Percentiles rank a stretch among this genome's conserved stretches.
phyloP scores from a whole-genome alignment of 768 basidiomycete genomes.

The Candolleomyces eurysporus region DNA sequence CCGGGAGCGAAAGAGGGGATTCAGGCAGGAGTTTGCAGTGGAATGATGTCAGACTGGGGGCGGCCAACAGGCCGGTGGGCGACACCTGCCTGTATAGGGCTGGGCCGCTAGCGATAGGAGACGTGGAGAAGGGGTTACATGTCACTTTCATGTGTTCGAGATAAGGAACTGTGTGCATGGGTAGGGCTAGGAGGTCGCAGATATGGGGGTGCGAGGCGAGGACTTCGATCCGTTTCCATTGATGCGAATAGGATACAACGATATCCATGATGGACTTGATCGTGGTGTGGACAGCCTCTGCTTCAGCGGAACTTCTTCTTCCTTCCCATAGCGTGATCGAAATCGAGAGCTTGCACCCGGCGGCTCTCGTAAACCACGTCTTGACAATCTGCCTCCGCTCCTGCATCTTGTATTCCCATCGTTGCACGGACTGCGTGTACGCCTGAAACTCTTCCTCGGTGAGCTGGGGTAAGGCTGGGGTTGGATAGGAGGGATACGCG shows the following conservation, averaged over 20 bases:
- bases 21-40: constrained; percentile 5
- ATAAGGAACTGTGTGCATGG: neutral
- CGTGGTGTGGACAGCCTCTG: neutral
- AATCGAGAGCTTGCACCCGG: constrained; percentile 1
- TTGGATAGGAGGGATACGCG: neutral
- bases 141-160: constrained; percentile 3
- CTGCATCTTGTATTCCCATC: constrained; percentile 5
- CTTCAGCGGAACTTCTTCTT: neutral
- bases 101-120: neutral
- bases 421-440: neutral
- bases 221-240: constrained; percentile 4
- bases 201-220: constrained; percentile 1
- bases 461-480: neutral
- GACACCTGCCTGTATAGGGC: neutral
- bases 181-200: constrained; percentile 4
- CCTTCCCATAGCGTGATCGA: constrained; percentile 1
- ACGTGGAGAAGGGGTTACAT: neutral
- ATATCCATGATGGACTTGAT: constrained; percentile 5
- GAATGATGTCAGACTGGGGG: neutral
- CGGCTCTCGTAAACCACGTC: neutral
- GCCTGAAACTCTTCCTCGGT: neutral
- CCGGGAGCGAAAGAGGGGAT: neutral
- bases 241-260: neutral
- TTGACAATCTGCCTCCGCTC: neutral
- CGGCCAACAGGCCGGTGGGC: neutral